Evolutionary conservation across 306 rosid genomes (phyloP), one percentile per base, ranked within the genome.

Genomic region (Acacia acuminata): DNA sequence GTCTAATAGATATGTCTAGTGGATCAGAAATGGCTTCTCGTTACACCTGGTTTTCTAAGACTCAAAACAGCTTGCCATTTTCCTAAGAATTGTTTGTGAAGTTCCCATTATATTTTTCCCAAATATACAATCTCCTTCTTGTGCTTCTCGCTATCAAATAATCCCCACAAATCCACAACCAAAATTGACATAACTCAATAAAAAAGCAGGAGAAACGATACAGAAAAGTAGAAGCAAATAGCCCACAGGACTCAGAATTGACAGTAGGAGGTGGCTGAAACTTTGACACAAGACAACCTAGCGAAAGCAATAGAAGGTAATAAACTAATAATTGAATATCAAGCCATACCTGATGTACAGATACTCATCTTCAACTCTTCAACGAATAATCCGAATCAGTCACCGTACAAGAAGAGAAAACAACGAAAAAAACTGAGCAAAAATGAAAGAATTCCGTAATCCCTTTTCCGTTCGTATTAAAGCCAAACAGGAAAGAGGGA

Each of bases 291-390:
- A 55, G 25, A 20, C 25, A 8, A 55, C 25, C 25, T 7, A 55
- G 25, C 25, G 25, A 55, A 55, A 55, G 61, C 61, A 77, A 63
- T 24, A 11, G 76, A 82, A 74, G 1, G 63, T 38, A 38, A 38
- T n/a, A n/a, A n/a, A n/a, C n/a, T n/a, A n/a, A n/a, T 58, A 76
- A 80, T 71, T 5, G 51, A 80, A 51, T 51, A 82, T 50, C 40
- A 79, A 76, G 20, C 40, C 85, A 70, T 84, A 87, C 90, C 90
- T 87, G 90, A 83, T 81, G 87, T 77, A 81, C 85, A 87, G 68
- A 87, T 38, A 38, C 42, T 38, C 42, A 38, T 38, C 42, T 38
- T 38, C 40, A 36, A 36, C 7, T 36, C 40, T 53, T 87, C 85
- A 81, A 74, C 68, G 77, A 80, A 83, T 77, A 19, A 83, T 60